Percentiles rank a stretch among this genome's conserved stretches.
Evolutionary conservation across 495 filamentous ascomycete genomes (phyloP).

Genomic region (Margaritispora aquatica): DNA sequence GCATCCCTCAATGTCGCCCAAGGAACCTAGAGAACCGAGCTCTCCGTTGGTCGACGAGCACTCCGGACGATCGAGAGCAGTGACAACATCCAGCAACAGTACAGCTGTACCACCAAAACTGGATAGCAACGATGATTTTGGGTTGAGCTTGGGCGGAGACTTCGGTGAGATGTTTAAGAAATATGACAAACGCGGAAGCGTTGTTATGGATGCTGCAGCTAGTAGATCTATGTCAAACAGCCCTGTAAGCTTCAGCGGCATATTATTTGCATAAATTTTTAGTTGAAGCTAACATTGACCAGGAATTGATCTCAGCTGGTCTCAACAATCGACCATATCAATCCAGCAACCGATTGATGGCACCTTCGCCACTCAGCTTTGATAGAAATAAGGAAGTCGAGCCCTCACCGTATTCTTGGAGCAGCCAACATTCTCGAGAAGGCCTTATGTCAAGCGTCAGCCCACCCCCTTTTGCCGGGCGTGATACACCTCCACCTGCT

Average conservation of each 20-base stretch:
- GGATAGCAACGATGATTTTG: constrained; percentile 47
- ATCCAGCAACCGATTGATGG: constrained; percentile 32
- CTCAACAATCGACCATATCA: constrained; percentile 29
- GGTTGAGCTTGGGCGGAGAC: constrained; percentile 50
- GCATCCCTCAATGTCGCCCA: constrained; percentile 29
- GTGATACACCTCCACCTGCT: constrained; percentile 24
- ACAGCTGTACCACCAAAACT: constrained; percentile 67
- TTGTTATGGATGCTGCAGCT: constrained; percentile 29
- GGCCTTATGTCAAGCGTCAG: constrained; percentile 44
- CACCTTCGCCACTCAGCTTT: constrained; percentile 51
- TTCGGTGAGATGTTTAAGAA: constrained; percentile 65
- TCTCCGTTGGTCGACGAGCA: constrained; percentile 11
- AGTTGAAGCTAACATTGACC: constrained; percentile 15
- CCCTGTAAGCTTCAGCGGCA: constrained; percentile 20
- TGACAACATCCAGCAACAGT: constrained; percentile 53
- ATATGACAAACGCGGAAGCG: constrained; percentile 50
- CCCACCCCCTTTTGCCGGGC: constrained; percentile 18
- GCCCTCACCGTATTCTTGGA: constrained; percentile 61
- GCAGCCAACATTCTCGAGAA: constrained; percentile 59
- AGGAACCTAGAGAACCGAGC: constrained; percentile 33
- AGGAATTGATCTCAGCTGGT: constrained; percentile 23
- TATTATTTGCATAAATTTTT: too few relatives aligned
- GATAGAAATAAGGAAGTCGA: constrained; percentile 42
- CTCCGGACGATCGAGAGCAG: constrained; percentile 31
- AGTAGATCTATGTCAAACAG: constrained; percentile 21